These are phyloP conservation scores for Juglanconis sp. DNA, from an alignment of 2,329 filamentous ascomycete genomes.

Conservation along the genomic window DNA sequence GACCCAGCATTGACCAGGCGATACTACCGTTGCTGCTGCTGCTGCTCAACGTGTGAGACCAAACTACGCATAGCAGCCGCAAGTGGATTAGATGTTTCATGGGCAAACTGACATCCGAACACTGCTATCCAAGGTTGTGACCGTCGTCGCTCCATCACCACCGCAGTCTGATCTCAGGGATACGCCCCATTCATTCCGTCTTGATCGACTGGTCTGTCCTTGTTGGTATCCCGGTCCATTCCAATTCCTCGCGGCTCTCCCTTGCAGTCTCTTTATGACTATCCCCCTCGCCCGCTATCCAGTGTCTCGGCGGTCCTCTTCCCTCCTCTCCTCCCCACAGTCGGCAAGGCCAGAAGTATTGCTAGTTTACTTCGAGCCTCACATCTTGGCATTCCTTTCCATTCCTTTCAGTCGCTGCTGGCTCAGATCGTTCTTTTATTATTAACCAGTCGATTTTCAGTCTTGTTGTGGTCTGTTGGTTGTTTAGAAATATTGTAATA, in stretches of 20 bases:
- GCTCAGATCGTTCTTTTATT: slow-evolving; percentile 53
- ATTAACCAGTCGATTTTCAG: slow-evolving; percentile 30
- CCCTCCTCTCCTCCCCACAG: slow-evolving; percentile 23
- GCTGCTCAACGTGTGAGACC: slow-evolving; percentile 10
- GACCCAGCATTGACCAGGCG: slow-evolving; percentile 16
- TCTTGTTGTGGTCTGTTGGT: slow-evolving; percentile 22
- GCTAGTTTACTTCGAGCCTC: slow-evolving; percentile 33
- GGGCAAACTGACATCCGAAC: slow-evolving; percentile 36
- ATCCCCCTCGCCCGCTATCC: slow-evolving; percentile 27
- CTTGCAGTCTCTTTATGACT: slow-evolving; percentile 35
- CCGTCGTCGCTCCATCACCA: background rate
- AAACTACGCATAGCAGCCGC: slow-evolving; percentile 22
- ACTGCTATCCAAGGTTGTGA: slow-evolving; percentile 20
- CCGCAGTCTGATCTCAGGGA: slow-evolving; percentile 9
- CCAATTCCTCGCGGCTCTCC: slow-evolving; percentile 5
- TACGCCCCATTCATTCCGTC: slow-evolving; percentile 20
- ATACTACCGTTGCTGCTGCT: background rate
- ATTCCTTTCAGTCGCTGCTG: slow-evolving; percentile 54
- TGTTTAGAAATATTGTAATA: slow-evolving; percentile 24
- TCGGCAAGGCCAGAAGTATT: slow-evolving; percentile 44
- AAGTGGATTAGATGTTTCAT: slow-evolving; percentile 36
- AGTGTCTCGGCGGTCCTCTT: slow-evolving; percentile 21
- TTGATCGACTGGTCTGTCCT: slow-evolving; percentile 5
- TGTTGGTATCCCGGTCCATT: slow-evolving; percentile 5
- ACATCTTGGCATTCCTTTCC: slow-evolving; percentile 33